A percentile compares a stretch with the other conserved stretches of the same genome.
These are phyloP conservation scores for Tylopilus rubrobrunneus DNA, from an alignment of 768 basidiomycete species.

Conservation along the genomic window DNA sequence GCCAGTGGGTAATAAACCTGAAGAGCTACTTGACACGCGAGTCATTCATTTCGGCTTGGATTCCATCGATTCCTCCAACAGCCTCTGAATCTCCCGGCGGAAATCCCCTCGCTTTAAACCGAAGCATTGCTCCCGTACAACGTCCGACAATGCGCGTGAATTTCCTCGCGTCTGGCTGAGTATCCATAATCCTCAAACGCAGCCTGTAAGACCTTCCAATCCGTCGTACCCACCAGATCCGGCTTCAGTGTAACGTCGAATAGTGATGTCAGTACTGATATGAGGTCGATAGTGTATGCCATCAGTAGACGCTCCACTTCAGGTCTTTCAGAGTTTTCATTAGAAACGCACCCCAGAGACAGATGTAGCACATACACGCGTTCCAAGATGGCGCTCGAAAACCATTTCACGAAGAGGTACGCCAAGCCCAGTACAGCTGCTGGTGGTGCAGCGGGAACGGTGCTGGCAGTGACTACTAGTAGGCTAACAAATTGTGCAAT, in stretches of 20 bases:
- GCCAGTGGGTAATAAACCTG: no score
- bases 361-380: not conserved
- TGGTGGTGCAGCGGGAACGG: not conserved
- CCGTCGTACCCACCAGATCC: conserved; percentile 1
- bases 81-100: not conserved
- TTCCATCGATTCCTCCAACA: not conserved
- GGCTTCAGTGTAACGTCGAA: conserved; percentile 4
- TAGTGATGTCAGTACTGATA: no score
- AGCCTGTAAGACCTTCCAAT: conserved; percentile 5
- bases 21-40: no score
- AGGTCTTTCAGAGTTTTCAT: not conserved
- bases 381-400: not conserved
- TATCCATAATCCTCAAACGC: conserved; percentile 3
- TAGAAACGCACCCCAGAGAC: not conserved
- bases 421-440: conserved; percentile 5
- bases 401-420: conserved; percentile 5
- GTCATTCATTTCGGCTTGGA: no score
- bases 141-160: not conserved
- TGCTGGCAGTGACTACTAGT: not conserved
- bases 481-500: conserved; percentile 1
- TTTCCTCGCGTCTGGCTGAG: not conserved
- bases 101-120: not conserved
- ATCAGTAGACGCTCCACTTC: conserved; percentile 1
- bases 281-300: conserved; percentile 5
- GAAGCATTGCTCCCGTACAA: not conserved